Base-by-base conservation (phyloP, 345 rosid genomes). In the Acer saccharum region DNA sequence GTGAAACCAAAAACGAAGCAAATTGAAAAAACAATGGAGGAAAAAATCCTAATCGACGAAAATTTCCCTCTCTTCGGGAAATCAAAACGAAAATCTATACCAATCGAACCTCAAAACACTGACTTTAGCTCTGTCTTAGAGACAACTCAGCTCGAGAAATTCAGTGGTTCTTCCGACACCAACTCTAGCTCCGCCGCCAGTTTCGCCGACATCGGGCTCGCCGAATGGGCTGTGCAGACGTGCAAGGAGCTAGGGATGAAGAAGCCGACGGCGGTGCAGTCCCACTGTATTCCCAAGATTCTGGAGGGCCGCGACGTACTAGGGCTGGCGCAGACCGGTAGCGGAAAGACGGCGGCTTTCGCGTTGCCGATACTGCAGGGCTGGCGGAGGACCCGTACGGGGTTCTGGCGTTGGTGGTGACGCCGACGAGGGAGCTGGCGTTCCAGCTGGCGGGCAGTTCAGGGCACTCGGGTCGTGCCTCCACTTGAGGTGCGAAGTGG, bases 391-490 rank as follows among this genome's bases (percentile, higher is more conserved):
- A 94, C 62, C 99, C 95, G 0, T 96, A 84, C 64, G 98, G 99
- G 20, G 92, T 96, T 29, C 89, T 87, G 16, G 91, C 97, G 1
- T 81, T 96, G 63, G 94, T 91, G 77, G 82, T 96, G 54, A 94
- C 98, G n/a, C 99, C 99, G 1, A 94, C 99, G 10, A 86, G 99
- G 78, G 99, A 96, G 87, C 87, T 96, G 46, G 98, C 99, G 5
- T 92, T 81, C 55, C 97, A 96, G 87, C 74, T 96, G 85, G 98
- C 99, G 2, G 99, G 84, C 98, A 96, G 87, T 94, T 96, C 27
- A 86, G 81, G 68, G 99, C 97, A 0, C 81, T 96, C 78, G 99
- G 99, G n/a, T 92, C 98, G 25, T 86, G 92, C 72, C 73, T 96
- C 87, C 91, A 96, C 62, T 64, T 96, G 81, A 83, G 97, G 68